A percentile compares a stretch with the other conserved stretches of the same genome.
Conservation (phyloP, 331 rosid genomes). For the Ulmus americana region DNA sequence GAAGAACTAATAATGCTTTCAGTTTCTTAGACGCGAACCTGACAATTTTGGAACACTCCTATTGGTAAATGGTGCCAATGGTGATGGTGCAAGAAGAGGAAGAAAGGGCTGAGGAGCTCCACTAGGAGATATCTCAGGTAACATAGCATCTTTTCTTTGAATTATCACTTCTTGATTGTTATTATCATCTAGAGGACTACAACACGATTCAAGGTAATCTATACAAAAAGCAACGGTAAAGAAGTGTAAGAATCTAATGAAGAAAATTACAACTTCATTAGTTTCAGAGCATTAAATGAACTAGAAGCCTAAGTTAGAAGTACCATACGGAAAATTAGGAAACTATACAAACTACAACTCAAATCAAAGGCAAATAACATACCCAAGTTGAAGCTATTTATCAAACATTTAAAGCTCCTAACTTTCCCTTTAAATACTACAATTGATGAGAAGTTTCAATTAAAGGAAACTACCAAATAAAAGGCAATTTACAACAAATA, state of each 20-base stretch:
- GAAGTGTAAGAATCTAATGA: background rate
- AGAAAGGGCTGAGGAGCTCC: slow-evolving; percentile 75
- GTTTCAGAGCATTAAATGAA: background rate
- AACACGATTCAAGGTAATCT: slow-evolving; percentile 44
- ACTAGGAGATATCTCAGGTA: slow-evolving; percentile 59
- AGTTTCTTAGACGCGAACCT: slow-evolving; percentile 37
- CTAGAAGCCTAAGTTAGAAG: background rate
- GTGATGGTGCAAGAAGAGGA: slow-evolving; percentile 94
- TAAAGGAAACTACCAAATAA: background rate
- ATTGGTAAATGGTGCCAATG: slow-evolving; percentile 75
- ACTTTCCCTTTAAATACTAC: background rate
- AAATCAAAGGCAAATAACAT: background rate
- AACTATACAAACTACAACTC: background rate
- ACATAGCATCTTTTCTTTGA: slow-evolving; percentile 38
- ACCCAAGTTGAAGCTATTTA: background rate
- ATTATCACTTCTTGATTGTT: slow-evolving; percentile 23
- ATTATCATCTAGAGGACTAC: slow-evolving; percentile 28
- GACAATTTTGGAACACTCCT: slow-evolving; percentile 67
- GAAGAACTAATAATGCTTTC: slow-evolving; percentile 10
- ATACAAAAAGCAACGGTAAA: slow-evolving; percentile 27
- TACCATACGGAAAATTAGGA: background rate
- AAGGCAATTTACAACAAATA: no score
- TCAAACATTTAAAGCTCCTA: background rate
- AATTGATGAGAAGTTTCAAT: background rate
- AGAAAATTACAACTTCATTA: background rate